Base-by-base conservation (phyloP, 2,329 filamentous ascomycete species). In the Tricladium varicosporioides region DNA sequence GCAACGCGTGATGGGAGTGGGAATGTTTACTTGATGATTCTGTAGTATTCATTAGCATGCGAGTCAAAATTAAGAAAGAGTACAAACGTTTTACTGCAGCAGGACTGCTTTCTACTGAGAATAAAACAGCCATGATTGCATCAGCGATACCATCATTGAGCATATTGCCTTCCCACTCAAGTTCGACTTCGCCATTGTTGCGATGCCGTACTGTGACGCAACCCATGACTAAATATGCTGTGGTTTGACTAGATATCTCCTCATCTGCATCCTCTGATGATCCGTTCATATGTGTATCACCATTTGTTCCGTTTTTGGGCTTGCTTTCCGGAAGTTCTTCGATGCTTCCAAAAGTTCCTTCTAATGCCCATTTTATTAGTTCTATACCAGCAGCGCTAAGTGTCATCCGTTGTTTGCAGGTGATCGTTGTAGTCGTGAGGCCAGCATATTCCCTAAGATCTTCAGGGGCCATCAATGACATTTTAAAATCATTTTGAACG, bases 121-220 rank as follows among this genome's bases (percentile, higher is more conserved):
- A 85, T 10, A 99, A 80, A 2, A 97, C 91, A 0, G 92, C 92
- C 80, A 97, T 91, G 54, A 97, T 89, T 14, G 94, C 92, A 73
- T 99, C 94, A n/a, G 94, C 94, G 68, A 99, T 95, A 59, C 92
- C 91, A 69, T 99, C 94, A 72, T 97, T 99, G 69, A 97, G 87
- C 77, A 96, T 89, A 71, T 97, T 99, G 57, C 92, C 94, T 72
- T 97, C 93, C 94, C 94, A 99, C 74, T 96, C 92, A 2, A 97
- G 79, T 71, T 95, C 92, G 5, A 97, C 83, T 69, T 94, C 87
- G 55, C 92, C 89, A 63, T 85, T 87, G 60, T 79, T 82, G 61
- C 82, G 82, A 73, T 94, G 92, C 16, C 87, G 83, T n/a, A 97
- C 85, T 7, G 84, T 84, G 27, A 97, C 86, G 72, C 89, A 94